Evolutionary conservation across 202 grass and related monocot genomes (phyloP).

Genomic region (Setaria viridis): DNA sequence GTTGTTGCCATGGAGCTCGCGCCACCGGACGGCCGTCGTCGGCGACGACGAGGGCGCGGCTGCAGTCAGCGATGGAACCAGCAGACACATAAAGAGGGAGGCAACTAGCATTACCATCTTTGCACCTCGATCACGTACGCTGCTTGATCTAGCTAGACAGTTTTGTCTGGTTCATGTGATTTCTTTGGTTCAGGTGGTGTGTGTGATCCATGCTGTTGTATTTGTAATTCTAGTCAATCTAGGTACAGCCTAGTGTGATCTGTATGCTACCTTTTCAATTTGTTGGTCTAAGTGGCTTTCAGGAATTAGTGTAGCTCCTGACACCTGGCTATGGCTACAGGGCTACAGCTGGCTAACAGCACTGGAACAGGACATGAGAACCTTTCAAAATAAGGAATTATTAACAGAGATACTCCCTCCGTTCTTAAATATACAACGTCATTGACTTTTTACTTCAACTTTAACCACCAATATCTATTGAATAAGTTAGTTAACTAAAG

Average conservation of each 20-base stretch:
- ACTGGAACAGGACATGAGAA: background rate
- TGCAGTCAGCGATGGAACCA: too few relatives aligned
- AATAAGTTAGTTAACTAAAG: too few relatives aligned
- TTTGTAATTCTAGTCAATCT: background rate
- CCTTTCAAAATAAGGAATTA: too few relatives aligned
- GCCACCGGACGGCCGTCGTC: slow-evolving; percentile 51
- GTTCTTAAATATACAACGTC: too few relatives aligned
- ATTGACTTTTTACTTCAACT: too few relatives aligned
- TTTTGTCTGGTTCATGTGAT: too few relatives aligned
- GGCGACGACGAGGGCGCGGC: background rate
- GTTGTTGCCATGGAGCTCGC: slow-evolving; percentile 52
- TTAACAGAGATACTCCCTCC: too few relatives aligned
- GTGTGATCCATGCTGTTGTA: background rate
- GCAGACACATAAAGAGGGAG: background rate
- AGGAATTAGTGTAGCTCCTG: background rate
- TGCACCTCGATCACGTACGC: background rate
- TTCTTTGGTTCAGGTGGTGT: too few relatives aligned
- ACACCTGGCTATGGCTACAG: background rate
- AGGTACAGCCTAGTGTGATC: background rate
- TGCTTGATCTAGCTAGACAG: too few relatives aligned
- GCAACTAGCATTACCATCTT: background rate
- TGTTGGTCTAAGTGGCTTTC: background rate
- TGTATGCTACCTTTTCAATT: background rate
- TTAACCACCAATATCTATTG: too few relatives aligned
- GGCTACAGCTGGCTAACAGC: background rate